Base-by-base conservation (phyloP, 2,329 filamentous ascomycete species). In the Sporothrix humicola region DNA sequence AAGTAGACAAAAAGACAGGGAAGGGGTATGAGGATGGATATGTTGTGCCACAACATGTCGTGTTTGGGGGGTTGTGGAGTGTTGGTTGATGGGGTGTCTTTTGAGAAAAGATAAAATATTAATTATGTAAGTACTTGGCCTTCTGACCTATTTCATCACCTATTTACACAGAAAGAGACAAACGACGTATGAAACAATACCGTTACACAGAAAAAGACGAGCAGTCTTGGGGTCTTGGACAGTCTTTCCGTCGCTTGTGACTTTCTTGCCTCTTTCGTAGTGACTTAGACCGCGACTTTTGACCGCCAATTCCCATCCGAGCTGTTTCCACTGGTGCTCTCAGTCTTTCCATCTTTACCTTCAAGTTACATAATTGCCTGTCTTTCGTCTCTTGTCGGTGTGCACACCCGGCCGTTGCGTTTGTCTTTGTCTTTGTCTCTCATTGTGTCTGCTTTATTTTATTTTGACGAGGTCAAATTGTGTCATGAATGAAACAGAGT, bases 341-440 rank as follows among this genome's bases (percentile, higher is more conserved):
- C 23, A 59, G 54, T 58, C 4, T 58, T 65, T 46, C 20, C 12
- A 56, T 26, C 13, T 54, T 26, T 26, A 26, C 52, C 20, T 20
- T 61, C 17, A 4, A 9, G 3, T 7, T 6, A n/a, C 17, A 15
- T 3, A 13, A 7, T 31, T 6, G 15, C 20, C 42, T 65, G 61
- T 65, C 61, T 26, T 20, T 23, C 23, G 61, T 65, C 52, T 23
- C 23, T 46, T 46, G n/a, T 65, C n/a, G 61, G 42, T 65, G 61
- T 23, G 42, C 10, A 42, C 71, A 66, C 20, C 56, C 59, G 70
- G 59, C 70, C 59, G 70, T 66, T 72, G 59, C 48, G 20, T 31
- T 42, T 72, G 58, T 50, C 20, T 59, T 23, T 59, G 17, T 17
- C 48, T 7, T 54, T 37, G 31, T 37, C 31, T 37, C 31, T 37